These are phyloP conservation scores for Infundibulicybe gibba DNA, from an alignment of 768 basidiomycete species.

Conservation along the genomic window DNA sequence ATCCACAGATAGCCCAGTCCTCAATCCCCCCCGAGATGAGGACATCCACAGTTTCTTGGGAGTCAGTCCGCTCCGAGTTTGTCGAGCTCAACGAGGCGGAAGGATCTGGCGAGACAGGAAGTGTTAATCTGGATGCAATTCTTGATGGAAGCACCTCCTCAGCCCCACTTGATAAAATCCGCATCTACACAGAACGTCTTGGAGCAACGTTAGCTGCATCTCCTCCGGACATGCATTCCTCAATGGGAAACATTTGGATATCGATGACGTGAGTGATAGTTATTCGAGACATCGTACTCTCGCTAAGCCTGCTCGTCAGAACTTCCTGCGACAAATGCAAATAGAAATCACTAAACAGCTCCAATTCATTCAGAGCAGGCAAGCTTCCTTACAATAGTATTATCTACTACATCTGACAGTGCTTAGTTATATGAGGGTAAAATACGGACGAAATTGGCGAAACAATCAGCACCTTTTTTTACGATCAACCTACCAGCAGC, in stretches of 20 bases:
- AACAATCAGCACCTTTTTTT: constrained; percentile 76
- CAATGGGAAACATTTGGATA: constrained; percentile 77
- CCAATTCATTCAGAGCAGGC: constrained; percentile 72
- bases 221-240: constrained; percentile 71
- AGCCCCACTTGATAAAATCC: constrained; percentile 38
- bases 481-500: constrained; percentile 76
- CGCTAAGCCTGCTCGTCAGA: constrained; percentile 30
- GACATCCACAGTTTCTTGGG: constrained; percentile 37
- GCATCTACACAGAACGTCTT: constrained; percentile 57
- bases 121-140: constrained; percentile 33
- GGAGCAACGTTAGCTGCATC: constrained; percentile 37
- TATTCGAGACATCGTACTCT: neutral
- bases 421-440: constrained; percentile 53
- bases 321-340: constrained; percentile 64
- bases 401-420: constrained; percentile 1
- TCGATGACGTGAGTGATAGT: constrained; percentile 41
- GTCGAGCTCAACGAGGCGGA: constrained; percentile 27
- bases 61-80: constrained; percentile 34
- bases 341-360: constrained; percentile 54
- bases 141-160: constrained; percentile 23
- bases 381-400: constrained; percentile 9
- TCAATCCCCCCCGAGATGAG: constrained; percentile 25
- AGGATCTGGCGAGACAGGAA: constrained; percentile 20
- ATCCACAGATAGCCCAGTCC: constrained; percentile 32
- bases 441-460: constrained; percentile 50